Evolutionary conservation across 768 basidiomycete genomes (phyloP), one percentile per base, ranked within the genome.

Genomic region (Crassisporium funariophilum): DNA sequence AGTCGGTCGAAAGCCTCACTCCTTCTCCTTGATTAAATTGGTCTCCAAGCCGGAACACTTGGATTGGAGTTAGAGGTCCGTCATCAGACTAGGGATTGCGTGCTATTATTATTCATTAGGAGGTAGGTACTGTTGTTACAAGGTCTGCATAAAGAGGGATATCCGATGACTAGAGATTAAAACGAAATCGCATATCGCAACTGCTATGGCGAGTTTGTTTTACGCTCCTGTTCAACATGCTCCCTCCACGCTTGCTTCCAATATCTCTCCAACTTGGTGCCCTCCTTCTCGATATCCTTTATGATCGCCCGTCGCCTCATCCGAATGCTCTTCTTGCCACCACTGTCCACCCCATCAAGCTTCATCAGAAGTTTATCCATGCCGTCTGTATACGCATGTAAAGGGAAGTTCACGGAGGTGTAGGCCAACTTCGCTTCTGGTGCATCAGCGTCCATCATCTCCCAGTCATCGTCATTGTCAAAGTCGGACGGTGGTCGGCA

Each of bases 311-410:
- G 72, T 41, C 89, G 65, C 49, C 55, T 63, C 22, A 68, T 66
- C 37, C 88, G 66, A 5, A 91, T 76, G 0, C 62, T 65, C 51
- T 64, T 63, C 39, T 81, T 73, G 0, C 87, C 87, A 53, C 73
- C 76, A 53, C 81, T 85, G 55, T 86, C 79, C 16, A 91, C 75
- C 0, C 75, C 80, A 54, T 91, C 88, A 9, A 91, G 77, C 52
- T 74, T 73, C 36, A 77, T 73, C n/a, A 91, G 71, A 10, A 91
- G 64, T 31, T 78, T 78, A 45, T 77, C 77, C 24, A 90, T 72
- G 35, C 73, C 68, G 54, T 89, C 80, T n/a, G 73, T 67, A 62
- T 88, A 84, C 11, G 67, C 72, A 63, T 84, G 83, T 16, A 89
- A 63, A 0, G 77, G 62, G 15, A 75, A 81, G 60, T 91, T 90